phyloP scores from a whole-genome alignment of 176 grass and related monocot species.

The Carex parvula region DNA sequence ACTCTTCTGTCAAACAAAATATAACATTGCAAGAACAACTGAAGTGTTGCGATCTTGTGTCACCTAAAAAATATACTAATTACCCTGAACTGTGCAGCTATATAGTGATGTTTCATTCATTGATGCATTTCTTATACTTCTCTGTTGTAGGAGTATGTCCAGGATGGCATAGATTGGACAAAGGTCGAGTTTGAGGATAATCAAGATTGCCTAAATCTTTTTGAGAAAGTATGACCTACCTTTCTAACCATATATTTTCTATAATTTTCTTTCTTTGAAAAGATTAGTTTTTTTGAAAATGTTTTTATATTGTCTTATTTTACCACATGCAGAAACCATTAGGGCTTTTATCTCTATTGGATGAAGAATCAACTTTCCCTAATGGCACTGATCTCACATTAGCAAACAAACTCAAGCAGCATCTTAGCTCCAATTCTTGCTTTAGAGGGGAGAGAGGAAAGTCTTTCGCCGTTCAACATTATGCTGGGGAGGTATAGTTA shows the following conservation, averaged over 20 bases:
- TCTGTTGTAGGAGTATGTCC: constrained; percentile 59
- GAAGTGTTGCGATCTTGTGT: background rate
- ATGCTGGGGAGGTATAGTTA: constrained; percentile 76
- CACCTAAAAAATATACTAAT: background rate
- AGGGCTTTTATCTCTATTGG: constrained; percentile 88
- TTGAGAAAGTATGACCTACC: constrained; percentile 55
- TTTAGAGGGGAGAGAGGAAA: constrained; percentile 95
- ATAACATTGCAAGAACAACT: background rate
- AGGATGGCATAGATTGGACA: constrained; percentile 98
- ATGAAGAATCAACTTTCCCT: constrained; percentile 97
- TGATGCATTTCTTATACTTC: constrained; percentile 8
- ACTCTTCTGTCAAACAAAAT: constrained; percentile 5
- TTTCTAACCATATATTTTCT: constrained; percentile 10
- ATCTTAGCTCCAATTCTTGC: constrained; percentile 69
- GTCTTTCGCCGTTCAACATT: constrained; percentile 73
- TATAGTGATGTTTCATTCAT: background rate
- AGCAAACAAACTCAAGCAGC: constrained; percentile 92
- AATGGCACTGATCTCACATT: constrained; percentile 97
- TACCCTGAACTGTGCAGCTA: background rate
- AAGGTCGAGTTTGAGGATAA: constrained; percentile 99
- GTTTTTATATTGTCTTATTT: constrained; percentile 11
- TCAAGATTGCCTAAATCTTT: constrained; percentile 93
- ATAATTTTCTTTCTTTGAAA: background rate
- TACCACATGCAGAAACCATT: constrained; percentile 44
- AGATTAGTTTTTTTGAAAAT: background rate